Conservation (phyloP, 2,329 filamentous ascomycete species). For the Aspergillus floridensis region DNA sequence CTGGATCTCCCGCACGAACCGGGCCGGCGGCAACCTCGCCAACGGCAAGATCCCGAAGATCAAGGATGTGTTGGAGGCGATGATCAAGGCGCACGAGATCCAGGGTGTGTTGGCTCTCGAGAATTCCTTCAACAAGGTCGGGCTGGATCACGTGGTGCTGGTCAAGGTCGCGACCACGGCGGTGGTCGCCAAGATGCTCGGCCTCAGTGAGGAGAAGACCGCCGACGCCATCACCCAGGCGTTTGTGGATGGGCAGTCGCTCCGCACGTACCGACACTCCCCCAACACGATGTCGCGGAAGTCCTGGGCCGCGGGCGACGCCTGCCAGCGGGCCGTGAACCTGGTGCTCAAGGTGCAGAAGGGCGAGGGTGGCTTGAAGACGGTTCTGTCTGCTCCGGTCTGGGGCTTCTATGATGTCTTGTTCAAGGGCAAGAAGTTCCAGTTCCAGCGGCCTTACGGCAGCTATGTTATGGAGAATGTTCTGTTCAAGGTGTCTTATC, state of each 20-base stretch:
- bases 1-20: slow-evolving; percentile 94
- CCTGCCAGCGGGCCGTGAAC: slow-evolving; percentile 93
- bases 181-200: slow-evolving; percentile 93
- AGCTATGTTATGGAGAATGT: slow-evolving; percentile 99
- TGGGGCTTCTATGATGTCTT: slow-evolving; percentile 99
- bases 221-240: slow-evolving; percentile 95
- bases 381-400: slow-evolving; percentile 83
- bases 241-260: slow-evolving; percentile 92
- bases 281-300: slow-evolving; percentile 99
- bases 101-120: slow-evolving; percentile 94
- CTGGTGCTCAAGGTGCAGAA: slow-evolving; percentile 85
- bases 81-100: slow-evolving; percentile 99
- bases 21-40: slow-evolving; percentile 72
- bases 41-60: slow-evolving; percentile 79
- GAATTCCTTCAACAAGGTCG: slow-evolving; percentile 99
- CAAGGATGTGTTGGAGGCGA: slow-evolving; percentile 87
- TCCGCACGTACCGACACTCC: slow-evolving; percentile 94
- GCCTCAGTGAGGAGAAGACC: slow-evolving; percentile 83
- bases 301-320: slow-evolving; percentile 97
- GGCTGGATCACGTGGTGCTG: slow-evolving; percentile 93
- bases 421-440: slow-evolving; percentile 92
- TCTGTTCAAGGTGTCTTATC: slow-evolving; percentile 99
- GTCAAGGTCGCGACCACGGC: slow-evolving; percentile 97
- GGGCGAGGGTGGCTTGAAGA: slow-evolving; percentile 87
- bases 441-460: slow-evolving; percentile 93